Percentiles rank a stretch among this genome's conserved stretches.
phyloP scores from a whole-genome alignment of 352 stramenopile genomes.

The Pythium oligandrum region DNA sequence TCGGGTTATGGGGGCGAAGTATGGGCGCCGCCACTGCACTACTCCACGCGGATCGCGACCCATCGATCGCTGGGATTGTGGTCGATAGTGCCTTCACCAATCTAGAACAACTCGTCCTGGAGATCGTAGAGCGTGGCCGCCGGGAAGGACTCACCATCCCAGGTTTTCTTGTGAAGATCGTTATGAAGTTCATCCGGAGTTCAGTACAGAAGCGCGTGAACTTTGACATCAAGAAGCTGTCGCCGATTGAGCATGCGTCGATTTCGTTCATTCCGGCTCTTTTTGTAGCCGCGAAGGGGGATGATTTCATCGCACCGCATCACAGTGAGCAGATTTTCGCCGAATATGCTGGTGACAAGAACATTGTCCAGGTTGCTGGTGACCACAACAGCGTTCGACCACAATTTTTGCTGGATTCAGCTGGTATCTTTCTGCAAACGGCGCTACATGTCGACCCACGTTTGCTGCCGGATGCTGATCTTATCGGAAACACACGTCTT shows the following conservation, averaged over 20 bases:
- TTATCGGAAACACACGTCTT: constrained; percentile 15
- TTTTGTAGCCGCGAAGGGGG: constrained; percentile 93
- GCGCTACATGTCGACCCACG: constrained; percentile 80
- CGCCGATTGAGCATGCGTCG: constrained; percentile 84
- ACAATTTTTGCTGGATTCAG: constrained; percentile 94
- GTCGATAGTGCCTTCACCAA: constrained; percentile 97
- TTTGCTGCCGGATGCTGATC: constrained; percentile 27
- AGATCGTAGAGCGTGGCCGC: constrained; percentile 96
- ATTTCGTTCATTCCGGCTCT: constrained; percentile 96
- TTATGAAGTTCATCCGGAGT: constrained; percentile 87
- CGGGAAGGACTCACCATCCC: constrained; percentile 92
- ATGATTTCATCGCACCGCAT: constrained; percentile 93
- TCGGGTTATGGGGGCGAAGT: constrained; percentile 96
- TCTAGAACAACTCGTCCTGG: constrained; percentile 93
- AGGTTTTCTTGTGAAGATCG: constrained; percentile 88
- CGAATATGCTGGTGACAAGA: constrained; percentile 97
- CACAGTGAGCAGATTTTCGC: constrained; percentile 80
- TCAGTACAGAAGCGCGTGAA: constrained; percentile 90
- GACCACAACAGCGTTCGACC: constrained; percentile 97
- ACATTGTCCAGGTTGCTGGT: constrained; percentile 96
- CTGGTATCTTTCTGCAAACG: constrained; percentile 95
- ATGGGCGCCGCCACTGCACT: constrained; percentile 98
- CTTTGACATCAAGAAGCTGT: constrained; percentile 80
- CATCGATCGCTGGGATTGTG: constrained; percentile 95
- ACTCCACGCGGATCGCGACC: constrained; percentile 96